Base-by-base conservation (phyloP, 2,329 filamentous ascomycete genomes). In the Aureobasidium namibiae region DNA sequence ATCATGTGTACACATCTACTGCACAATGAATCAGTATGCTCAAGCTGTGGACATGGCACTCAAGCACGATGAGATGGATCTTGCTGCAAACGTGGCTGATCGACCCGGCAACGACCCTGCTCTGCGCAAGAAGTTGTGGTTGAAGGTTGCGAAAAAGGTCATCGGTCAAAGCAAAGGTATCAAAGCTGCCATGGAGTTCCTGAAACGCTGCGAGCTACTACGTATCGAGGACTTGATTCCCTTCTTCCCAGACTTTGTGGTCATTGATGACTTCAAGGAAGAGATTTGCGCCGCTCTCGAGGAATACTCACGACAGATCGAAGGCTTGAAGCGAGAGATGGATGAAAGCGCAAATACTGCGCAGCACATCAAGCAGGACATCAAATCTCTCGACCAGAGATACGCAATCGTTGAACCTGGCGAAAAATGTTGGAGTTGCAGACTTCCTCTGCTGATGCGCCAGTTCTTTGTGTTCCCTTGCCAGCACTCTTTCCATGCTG, bases 401-500 rank as follows among this genome's bases (percentile, higher is more conserved):
- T 99, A 97, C 69, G 94, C 92, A 1, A 95, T 99, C 63, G 94
- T 99, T 7, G 92, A 96, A 70, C 92, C 94, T 0, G 94, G 94
- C 0, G 94, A 99, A 77, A 87, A 90, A 70, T 99, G 94, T 73
- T 95, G 92, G 75, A 84, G 88, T 2, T 99, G 94, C 69, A 84
- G 86, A 0, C 75, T 97, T 59, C 94, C 94, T 10, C 76, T 99
- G 57, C 80, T 99, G 16, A 92, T 89, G 68, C 78, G 92, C 57
- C 92, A 96, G 67, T 99, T 99, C 74, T 99, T 97, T 66, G 94
- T 99, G 18, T 99, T 99, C 65, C 94, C 94, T 0, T 99, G 94
- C 73, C 94, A 99, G 76, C 94, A 99, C 74, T 89, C 92, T 3
- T 99, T 99, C 69, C 94, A 99, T 73, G 92, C 89, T 42, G 94